Evolutionary conservation across 495 filamentous ascomycete genomes (phyloP), one percentile per base, ranked within the genome.

Genomic region (Neurospora sp.): DNA sequence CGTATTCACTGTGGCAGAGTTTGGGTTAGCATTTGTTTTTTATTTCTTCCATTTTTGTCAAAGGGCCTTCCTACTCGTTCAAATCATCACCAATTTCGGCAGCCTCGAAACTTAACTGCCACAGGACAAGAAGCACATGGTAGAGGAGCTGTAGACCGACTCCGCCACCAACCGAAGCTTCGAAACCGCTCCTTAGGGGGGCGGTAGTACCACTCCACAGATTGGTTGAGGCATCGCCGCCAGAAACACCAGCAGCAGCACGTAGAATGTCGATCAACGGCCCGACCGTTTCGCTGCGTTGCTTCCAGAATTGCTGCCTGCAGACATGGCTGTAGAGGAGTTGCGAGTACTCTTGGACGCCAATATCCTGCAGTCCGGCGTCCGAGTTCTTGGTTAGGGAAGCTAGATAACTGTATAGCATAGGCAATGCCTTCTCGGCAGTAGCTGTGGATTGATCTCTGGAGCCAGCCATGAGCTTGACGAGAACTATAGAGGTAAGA

Each of bases 41-140:
- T n/a, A n/a, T 35, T 35, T 35, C 6, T 35, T 35, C 5, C 0
- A 0, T 35, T 35, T 35, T 35, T 44, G 1, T n/a, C 41, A 69
- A 68, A 41, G 71, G 37, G 42, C n/a, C 9, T 22, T 81, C 86
- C 76, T 88, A 95, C 92, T 93, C 88, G 82, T 97, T 90, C 46
- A 98, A 82, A 39, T 91, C 95, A 72, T 96, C 92, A 31, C 96
- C 95, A 74, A 99, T 87, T 8, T 92, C 83, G 39, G 85, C 85
- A 31, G 91, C 92, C 78, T 98, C 96, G 74, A 99, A 99, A 72
- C 93, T 96, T 69, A 98, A 85, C 83, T 98, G 94, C 96, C 96
- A 99, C 31, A 98, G 80, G 16, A 94, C 93, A 44, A 99, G 83
- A 40, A 99, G 86, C 27, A 97, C 92, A 75, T 97, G 94, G 79